Base-by-base conservation (phyloP, 257 asterid species). In the Solanum paucissectum region DNA sequence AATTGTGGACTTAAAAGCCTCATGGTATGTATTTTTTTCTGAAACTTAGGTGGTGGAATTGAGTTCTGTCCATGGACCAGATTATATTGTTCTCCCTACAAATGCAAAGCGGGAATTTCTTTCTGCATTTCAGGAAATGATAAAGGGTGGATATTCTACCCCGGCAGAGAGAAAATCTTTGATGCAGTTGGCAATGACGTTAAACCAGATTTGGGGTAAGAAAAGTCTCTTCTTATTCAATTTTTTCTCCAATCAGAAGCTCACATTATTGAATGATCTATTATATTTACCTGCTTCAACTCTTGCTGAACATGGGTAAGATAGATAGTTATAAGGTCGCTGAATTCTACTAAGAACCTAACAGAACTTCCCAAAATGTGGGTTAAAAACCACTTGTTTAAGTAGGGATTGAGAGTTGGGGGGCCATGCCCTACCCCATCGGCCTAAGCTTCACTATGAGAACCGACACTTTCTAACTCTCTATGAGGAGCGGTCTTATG, bases 171-270 rank as follows among this genome's bases (percentile, higher is more conserved):
- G 95, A 90, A 95, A 93, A 87, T 93, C 90, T 88, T 85, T 93
- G 75, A 87, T 90, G 86, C 97, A 95, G 27, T 92, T 95, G 83
- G 95, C 95, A 73, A 92, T 88, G 88, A 72, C 89, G 33, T 81
- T 96, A 92, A 94, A 90, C 88, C 98, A 92, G 77, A 88, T 91
- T 60, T 96, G 97, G 98, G 98, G 95, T 95, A 90, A 95, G 98
- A 87, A 44, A 84, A 32, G 68, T 86, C 68, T 83, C 73, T 88
- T 27, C 14, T 76, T 33, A 73, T 87, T 21, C 3, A 42, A 79
- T 5, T 69, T 18, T 34, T 42, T 23, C 49, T 68, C 83, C 40
- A 16, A 14, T 81, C 38, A 44, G 68, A 46, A 81, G 85, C 85
- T 81, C 38, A 32, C 4, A 0, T 82, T 32, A 20, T 49, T 49